Base-by-base conservation (phyloP, 2,329 filamentous ascomycete genomes). In the Sporothrix brasiliensis region DNA sequence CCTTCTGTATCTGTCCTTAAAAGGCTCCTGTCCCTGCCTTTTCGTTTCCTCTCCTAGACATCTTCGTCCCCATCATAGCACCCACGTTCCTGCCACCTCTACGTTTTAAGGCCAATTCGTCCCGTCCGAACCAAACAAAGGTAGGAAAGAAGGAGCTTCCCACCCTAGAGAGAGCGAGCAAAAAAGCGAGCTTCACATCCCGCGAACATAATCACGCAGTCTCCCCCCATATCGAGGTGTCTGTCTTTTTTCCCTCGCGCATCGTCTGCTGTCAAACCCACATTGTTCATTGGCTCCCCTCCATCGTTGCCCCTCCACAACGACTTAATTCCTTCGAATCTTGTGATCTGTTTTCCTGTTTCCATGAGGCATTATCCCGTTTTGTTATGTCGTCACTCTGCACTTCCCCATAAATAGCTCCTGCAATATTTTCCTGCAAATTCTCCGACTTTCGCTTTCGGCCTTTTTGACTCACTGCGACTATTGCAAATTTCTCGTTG, bases 291-390 rank as follows among this genome's bases (percentile, higher is more conserved):
- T 53, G 34, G 39, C 47, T 39, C 65, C 52, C 52, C 56, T 58
- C 49, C 39, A 65, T 68, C 56, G 52, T 73, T 73, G 71, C 72
- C 72, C 72, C 72, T 72, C 72, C 67, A 72, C 56, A 67, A 66
- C 65, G 58, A 44, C 65, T 50, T 56, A 70, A 67, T 71, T 68
- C 67, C 67, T 70, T 58, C 49, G 41, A 53, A 52, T 68, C 56
- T 34, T 63, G 34, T 67, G 47, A 61, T 68, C 66, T 63, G 49
- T 49, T 27, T 58, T 65, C 34, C n/a, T 56, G 39, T 58, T 39
- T 68, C 53, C 50, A 19, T 73, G 72, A 71, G 72, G 72, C 69
- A 73, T 73, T 71, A 71, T 71, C 68, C 34, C 49, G n/a, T 39
- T 52, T 24, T 39, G n/a, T 39, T 52, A 21, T 67, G 34, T 63